These are phyloP conservation scores for Rhytidiadelphus loreus DNA, from an alignment of 225 moss, liverwort and hornwort genomes.

Conservation along the genomic window DNA sequence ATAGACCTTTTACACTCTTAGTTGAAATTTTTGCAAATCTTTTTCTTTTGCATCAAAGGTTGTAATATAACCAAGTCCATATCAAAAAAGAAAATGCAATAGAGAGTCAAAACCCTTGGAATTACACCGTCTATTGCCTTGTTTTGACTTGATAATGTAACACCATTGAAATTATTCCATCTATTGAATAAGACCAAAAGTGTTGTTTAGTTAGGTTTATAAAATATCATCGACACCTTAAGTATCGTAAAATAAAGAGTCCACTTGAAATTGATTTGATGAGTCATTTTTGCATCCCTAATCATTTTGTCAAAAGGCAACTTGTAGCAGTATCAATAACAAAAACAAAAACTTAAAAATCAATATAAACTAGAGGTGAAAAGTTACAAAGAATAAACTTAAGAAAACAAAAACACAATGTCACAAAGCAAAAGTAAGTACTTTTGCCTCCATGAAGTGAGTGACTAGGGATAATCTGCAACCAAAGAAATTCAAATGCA, in stretches of 20 bases:
- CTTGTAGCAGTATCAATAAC: not conserved
- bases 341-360: not conserved
- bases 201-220: not conserved
- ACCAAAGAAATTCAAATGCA: not conserved
- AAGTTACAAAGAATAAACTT: fast-evolving
- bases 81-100: not conserved
- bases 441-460: not conserved
- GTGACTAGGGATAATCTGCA: not conserved
- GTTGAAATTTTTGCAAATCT: not conserved
- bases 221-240: fast-evolving
- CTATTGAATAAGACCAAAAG: not conserved
- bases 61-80: not conserved
- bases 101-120: not conserved
- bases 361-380: not conserved
- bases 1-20: fast-evolving
- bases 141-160: not conserved
- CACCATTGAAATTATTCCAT: not conserved
- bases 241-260: too few species aligned
- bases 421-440: not conserved
- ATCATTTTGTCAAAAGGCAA: not conserved
- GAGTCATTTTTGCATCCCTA: not conserved
- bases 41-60: not conserved
- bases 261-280: not conserved
- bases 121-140: not conserved
- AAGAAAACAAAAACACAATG: not conserved